These are phyloP conservation scores for Dipteronia dyeriana DNA, from an alignment of 345 rosid species.

Conservation along the genomic window DNA sequence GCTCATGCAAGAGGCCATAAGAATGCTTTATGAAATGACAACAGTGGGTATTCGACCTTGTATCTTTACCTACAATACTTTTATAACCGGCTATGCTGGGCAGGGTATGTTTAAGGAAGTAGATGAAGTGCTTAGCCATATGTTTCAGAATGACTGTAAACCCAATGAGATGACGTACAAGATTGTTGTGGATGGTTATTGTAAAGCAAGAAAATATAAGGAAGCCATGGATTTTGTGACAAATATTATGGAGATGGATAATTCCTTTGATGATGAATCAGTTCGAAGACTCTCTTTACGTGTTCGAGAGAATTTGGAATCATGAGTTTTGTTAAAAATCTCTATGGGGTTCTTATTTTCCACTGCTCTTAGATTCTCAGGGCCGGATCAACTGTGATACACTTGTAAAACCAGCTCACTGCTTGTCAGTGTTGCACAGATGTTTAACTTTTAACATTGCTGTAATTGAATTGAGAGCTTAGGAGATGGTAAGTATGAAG, in stretches of 20 bases:
- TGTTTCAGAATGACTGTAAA: constrained; percentile 66
- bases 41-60: constrained; percentile 70
- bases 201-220: constrained; percentile 58
- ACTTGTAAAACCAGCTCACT: neutral
- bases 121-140: constrained; percentile 63
- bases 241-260: constrained; percentile 57
- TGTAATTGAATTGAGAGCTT: neutral
- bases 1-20: constrained; percentile 78
- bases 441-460: neutral
- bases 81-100: constrained; percentile 66
- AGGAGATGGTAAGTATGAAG: neutral
- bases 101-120: constrained; percentile 67
- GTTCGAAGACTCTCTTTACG: constrained; percentile 60
- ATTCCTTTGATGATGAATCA: constrained; percentile 49
- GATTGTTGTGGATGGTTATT: constrained; percentile 81
- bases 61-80: constrained; percentile 83
- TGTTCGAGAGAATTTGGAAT: constrained; percentile 52
- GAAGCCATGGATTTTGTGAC: constrained; percentile 84
- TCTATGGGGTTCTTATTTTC: neutral
- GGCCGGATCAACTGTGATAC: neutral
- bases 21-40: constrained; percentile 77
- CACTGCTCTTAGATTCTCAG: neutral
- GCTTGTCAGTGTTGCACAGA: neutral
- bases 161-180: constrained; percentile 89
- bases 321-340: constrained; percentile 21